Base-by-base conservation (phyloP, 768 basidiomycete species). In the Mrakia frigida region DNA sequence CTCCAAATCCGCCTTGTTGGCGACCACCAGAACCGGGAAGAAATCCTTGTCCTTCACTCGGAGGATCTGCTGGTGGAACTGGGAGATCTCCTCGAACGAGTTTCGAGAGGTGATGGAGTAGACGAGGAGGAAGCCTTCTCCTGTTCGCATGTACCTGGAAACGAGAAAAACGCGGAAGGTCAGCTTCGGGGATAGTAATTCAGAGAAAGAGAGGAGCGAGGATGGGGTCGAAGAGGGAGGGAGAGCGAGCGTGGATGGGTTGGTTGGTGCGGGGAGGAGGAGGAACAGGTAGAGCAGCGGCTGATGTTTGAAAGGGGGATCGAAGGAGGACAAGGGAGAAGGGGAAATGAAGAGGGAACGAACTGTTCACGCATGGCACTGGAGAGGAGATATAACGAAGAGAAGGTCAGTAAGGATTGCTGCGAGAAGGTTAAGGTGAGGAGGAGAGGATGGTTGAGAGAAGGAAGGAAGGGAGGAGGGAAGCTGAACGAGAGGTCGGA, bases 51-150 rank as follows among this genome's bases (percentile, higher is more conserved):
- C 96, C 85, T 98, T 98, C 76, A 98, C 96, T 74, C 96, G 70
- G 50, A 95, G 87, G 78, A 98, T 97, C 82, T 98, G 95, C 82
- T 94, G 92, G 82, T 94, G 92, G 88, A 98, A 97, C 9, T 90
- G 92, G 83, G 89, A 91, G 81, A 98, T 95, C 87, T 98, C 93
- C 84, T 98, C 94, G 82, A 98, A 98, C 65, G 95, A 96, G 83
- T 93, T 91, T 79, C 95, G 90, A 41, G 94, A 94, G n/a, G 96
- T 97, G 85, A 97, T 98, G 71, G 93, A 94, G 84, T 98, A 98
- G 76, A 98, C 94, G 79, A 98, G 89, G 60, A 98, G 88, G 87
- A 98, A 98, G 16, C 95, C 96, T 84, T 98, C 95, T 78, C 96
- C 96, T 37, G 79, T 82, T 80, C 50, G 79, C 80, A 77, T 84